Evolutionary conservation across 305 asterid species (phyloP), one percentile per base, ranked within the genome.

Genomic region (Fraxinus paxiana): DNA sequence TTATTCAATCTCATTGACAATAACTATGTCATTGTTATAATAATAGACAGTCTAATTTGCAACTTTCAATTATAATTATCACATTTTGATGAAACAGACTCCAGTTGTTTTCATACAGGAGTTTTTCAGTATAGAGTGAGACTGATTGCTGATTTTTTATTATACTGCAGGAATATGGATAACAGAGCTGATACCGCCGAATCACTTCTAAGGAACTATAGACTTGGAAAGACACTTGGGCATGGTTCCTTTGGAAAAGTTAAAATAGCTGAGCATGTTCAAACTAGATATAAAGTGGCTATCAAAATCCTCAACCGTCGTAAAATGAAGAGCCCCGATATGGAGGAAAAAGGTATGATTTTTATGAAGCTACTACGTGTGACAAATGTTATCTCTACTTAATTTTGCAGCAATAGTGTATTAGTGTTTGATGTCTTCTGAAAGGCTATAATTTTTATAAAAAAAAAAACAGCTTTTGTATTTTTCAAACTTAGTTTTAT

Each of bases 241-340:
- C 98, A 92, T 90, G 98, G 97, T 79, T 89, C 97, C 56, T 92
- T 94, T 82, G 97, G 98, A 77, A 94, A 94, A 89, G 98, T 94
- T 38, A 94, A 92, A 88, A 89, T 91, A 82, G 98, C 98, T 74
- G 97, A 91, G 85, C 98, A 94, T 90, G 80, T 92, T 80, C 90
- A 77, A 80, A 94, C 98, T 0, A 94, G 96, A 30, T 89, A 89
- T 75, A 92, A 94, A 89, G 98, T 94, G 87, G 98, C 98, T 87
- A 88, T 94, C 88, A 94, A 94, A 78, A 92, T 94, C 82, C 97
- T 94, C 67, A 93, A 92, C 83, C 97, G 97, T 22, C 92, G 94
- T 22, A 90, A 83, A 86, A 92, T 93, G 96, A 88, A 80, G 86
- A 92, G 88, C 84, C 92, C 97, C 1, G 94, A 94, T 84, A 93